Evolutionary conservation across 495 filamentous ascomycete species (phyloP).

Genomic region (Neurospora sp.): DNA sequence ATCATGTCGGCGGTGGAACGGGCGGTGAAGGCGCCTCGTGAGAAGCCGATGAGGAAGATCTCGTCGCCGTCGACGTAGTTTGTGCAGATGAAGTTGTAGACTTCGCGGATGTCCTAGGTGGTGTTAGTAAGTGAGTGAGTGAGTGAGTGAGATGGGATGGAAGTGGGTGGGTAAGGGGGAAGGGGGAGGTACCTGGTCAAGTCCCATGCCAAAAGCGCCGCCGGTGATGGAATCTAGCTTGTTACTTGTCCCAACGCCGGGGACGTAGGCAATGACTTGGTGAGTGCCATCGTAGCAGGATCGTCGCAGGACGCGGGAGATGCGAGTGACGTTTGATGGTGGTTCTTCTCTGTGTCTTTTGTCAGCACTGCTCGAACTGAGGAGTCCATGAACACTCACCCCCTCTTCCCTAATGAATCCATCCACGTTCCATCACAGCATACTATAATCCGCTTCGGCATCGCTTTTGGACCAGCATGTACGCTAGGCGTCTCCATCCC

Average conservation of each 20-base stretch:
- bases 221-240: slow-evolving; percentile 37
- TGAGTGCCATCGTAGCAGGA: slow-evolving; percentile 23
- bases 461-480: background rate
- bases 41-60: slow-evolving; percentile 60
- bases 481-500: background rate
- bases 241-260: slow-evolving; percentile 35
- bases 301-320: slow-evolving; percentile 25
- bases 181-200: slow-evolving; percentile 13
- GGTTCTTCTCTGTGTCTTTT: slow-evolving; percentile 12
- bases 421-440: slow-evolving; percentile 32
- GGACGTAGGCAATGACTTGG: slow-evolving; percentile 35
- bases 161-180: background rate
- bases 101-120: slow-evolving; percentile 44
- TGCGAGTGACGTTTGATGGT: slow-evolving; percentile 37
- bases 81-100: slow-evolving; percentile 53
- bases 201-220: slow-evolving; percentile 36
- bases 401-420: slow-evolving; percentile 18
- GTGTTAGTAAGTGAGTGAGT: background rate
- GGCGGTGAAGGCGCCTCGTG: slow-evolving; percentile 59
- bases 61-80: slow-evolving; percentile 56
- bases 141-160: background rate
- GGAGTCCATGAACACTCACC: slow-evolving; percentile 5
- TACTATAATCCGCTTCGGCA: slow-evolving; percentile 20
- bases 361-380: too few species aligned
- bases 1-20: slow-evolving; percentile 53